Evolutionary conservation across 2,329 filamentous ascomycete genomes (phyloP).

Genomic region (Epicoccum sorghinum): DNA sequence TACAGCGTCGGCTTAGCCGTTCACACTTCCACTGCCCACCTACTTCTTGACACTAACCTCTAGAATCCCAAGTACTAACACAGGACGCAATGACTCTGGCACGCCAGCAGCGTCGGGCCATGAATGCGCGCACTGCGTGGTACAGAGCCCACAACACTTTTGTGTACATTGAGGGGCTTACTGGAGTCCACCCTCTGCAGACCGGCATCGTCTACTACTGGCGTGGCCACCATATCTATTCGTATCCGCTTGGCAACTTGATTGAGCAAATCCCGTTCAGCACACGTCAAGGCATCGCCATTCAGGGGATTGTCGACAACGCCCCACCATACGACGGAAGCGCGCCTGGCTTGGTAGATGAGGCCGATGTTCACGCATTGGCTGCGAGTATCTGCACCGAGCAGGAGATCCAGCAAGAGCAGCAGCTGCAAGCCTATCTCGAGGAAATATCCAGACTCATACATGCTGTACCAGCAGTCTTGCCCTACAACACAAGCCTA

Average conservation of each 20-base stretch:
- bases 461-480: too few relatives aligned
- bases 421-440: too few relatives aligned
- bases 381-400: slow-evolving; percentile 9
- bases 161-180: slow-evolving; percentile 36
- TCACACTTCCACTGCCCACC: too few relatives aligned
- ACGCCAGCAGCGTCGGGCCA: too few relatives aligned
- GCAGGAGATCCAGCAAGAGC: neutral
- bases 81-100: too few relatives aligned
- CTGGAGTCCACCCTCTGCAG: slow-evolving; percentile 28
- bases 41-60: too few relatives aligned
- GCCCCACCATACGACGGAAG: slow-evolving; percentile 21
- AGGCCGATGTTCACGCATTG: slow-evolving; percentile 23
- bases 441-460: too few relatives aligned
- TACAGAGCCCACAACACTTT: slow-evolving; percentile 16
- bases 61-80: too few relatives aligned
- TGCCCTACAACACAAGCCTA: too few relatives aligned
- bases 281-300: slow-evolving; percentile 25
- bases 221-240: slow-evolving; percentile 40
- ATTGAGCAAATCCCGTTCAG: slow-evolving; percentile 30
- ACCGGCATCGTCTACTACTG: slow-evolving; percentile 37
- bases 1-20: too few relatives aligned
- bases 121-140: neutral
- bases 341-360: neutral
- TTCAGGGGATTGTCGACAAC: slow-evolving; percentile 13
- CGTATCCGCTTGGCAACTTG: slow-evolving; percentile 18